phyloP scores from a whole-genome alignment of 164 flowering plant species.

The Saururus chinensis region DNA sequence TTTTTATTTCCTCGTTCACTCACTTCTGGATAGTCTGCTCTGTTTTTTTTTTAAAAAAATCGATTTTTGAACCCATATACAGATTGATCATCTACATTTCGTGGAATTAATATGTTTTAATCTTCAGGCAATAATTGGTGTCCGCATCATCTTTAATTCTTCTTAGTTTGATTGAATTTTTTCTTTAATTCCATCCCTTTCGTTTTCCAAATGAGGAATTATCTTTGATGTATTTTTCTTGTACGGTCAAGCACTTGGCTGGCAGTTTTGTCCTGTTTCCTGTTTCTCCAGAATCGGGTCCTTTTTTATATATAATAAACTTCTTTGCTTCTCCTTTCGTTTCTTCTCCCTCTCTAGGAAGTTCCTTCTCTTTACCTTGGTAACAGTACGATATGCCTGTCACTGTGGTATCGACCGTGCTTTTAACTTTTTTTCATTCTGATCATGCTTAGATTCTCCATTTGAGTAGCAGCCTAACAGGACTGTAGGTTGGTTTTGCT shows the following conservation, averaged over 20 bases:
- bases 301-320: not conserved
- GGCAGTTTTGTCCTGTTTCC: constrained; percentile 21
- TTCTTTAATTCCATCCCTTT: not conserved
- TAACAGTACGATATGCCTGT: not conserved
- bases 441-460: constrained; percentile 14
- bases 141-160: not conserved
- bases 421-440: not conserved
- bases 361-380: not conserved
- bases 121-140: not conserved
- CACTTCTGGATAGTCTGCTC: not conserved
- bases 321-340: constrained; percentile 3
- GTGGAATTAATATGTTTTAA: not conserved
- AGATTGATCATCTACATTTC: not conserved
- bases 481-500: constrained; percentile 12
- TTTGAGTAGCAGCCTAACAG: constrained; percentile 17
- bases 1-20: too few relatives aligned
- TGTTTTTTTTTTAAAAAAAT: not conserved
- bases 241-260: constrained; percentile 24
- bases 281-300: constrained; percentile 10
- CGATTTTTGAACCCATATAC: not conserved
- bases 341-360: constrained; percentile 1
- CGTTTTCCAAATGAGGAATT: constrained; percentile 12
- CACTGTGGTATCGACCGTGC: constrained; percentile 3
- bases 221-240: constrained; percentile 14
- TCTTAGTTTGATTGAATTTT: constrained; percentile 1